Evolutionary conservation across 2,329 filamentous ascomycete species (phyloP).

Genomic region (Fusarium oligoseptatum): DNA sequence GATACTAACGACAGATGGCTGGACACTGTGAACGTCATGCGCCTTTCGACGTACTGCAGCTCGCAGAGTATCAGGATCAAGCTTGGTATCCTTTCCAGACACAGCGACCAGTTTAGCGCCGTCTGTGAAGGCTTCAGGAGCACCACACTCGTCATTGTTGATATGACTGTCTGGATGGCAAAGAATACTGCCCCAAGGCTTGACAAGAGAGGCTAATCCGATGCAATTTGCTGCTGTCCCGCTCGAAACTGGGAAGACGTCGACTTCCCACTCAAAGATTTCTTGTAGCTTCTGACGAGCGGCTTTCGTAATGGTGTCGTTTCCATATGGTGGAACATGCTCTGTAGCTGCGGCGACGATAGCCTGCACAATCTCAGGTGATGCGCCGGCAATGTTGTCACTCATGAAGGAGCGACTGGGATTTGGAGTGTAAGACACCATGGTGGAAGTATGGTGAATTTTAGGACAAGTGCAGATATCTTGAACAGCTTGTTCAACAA

Average conservation of each 20-base stretch:
- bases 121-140: not conserved
- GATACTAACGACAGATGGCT: not conserved
- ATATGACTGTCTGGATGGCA: not conserved
- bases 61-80: not conserved
- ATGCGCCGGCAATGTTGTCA: not conserved
- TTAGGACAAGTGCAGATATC: not conserved
- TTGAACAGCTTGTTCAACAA: not conserved
- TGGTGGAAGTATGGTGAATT: not conserved
- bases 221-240: conserved; percentile 6
- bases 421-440: not conserved
- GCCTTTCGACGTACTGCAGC: not conserved
- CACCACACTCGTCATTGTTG: not conserved
- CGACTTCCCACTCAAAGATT: not conserved
- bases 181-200: conserved; percentile 6
- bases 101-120: not conserved
- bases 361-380: not conserved
- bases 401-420: not conserved
- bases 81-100: not conserved
- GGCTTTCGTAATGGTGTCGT: not conserved
- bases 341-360: not conserved
- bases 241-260: conserved; percentile 2
- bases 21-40: conserved; percentile 4
- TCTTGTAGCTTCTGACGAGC: not conserved
- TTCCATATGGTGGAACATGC: not conserved
- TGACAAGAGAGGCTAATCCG: not conserved